Conservation (phyloP, 1,139 yeast species). For the Candida buenavistaensis region DNA sequence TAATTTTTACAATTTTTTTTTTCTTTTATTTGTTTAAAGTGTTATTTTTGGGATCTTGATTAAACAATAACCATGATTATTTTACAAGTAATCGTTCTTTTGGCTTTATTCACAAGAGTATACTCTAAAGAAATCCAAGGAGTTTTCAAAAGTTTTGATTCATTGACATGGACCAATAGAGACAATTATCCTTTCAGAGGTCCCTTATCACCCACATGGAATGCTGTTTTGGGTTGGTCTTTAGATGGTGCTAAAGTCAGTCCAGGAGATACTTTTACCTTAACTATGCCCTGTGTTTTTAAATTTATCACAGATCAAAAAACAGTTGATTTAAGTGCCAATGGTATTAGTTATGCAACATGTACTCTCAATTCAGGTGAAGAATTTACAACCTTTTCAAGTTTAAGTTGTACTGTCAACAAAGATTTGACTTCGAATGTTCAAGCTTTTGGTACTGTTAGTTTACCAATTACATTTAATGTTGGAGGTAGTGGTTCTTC, state of each 20-base stretch:
- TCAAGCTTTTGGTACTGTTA: conserved; percentile 19
- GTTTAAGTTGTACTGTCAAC: conserved; percentile 24
- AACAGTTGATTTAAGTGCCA: conserved; percentile 17
- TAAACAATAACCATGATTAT: too few species aligned
- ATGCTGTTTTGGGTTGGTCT: conserved; percentile 23
- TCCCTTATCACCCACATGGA: conserved; percentile 23
- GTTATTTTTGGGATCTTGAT: too few species aligned
- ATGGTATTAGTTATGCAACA: conserved; percentile 21
- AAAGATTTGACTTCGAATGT: conserved; percentile 8
- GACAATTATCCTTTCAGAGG: neutral
- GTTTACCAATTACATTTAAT: conserved; percentile 25
- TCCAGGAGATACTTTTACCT: conserved; percentile 31
- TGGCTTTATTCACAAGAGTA: too few species aligned
- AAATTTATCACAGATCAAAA: conserved; percentile 19
- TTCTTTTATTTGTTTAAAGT: too few species aligned
- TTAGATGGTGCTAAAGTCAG: conserved; percentile 17
- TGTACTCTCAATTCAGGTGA: conserved; percentile 24
- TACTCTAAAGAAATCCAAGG: too few species aligned
- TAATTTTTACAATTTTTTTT: too few species aligned
- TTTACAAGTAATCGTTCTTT: too few species aligned
- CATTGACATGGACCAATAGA: too few species aligned
- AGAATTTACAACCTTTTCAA: conserved; percentile 19
- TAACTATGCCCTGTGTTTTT: conserved; percentile 28
- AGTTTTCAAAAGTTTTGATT: too few species aligned
- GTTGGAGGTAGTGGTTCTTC: conserved; percentile 20